Percentiles rank a stretch among this genome's conserved stretches.
phyloP scores from a whole-genome alignment of 108 stramenopile species.

The Skeletonema potamos region DNA sequence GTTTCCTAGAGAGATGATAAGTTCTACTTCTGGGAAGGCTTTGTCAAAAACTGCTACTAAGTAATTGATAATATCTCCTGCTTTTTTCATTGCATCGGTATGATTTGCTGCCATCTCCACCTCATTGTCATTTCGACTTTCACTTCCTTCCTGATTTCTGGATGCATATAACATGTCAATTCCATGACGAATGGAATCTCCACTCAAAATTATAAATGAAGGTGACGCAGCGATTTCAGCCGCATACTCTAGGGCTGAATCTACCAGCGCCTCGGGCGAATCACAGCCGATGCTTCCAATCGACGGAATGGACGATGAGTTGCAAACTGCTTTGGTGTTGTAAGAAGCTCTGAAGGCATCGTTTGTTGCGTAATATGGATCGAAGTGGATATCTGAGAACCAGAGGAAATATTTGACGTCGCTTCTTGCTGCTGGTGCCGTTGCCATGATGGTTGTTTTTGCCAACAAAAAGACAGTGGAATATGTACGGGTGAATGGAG shows the following conservation, averaged over 20 bases:
- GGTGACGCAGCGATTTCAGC: constrained; percentile 4
- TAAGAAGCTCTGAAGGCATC: constrained; percentile 24
- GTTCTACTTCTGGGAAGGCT: constrained; percentile 19
- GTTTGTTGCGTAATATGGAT: constrained; percentile 57
- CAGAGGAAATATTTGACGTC: constrained; percentile 55
- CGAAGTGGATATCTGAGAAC: constrained; percentile 73
- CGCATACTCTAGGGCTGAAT: constrained; percentile 10
- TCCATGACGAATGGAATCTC: constrained; percentile 53
- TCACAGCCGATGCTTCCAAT: constrained; percentile 31
- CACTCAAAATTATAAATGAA: constrained; percentile 53
- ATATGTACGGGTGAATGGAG: no score
- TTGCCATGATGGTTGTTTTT: background rate
- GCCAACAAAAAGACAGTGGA: no score
- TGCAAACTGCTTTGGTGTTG: constrained; percentile 1
- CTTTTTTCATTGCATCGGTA: constrained; percentile 20
- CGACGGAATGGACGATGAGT: constrained; percentile 7
- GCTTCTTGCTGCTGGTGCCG: background rate
- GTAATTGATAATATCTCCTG: constrained; percentile 32
- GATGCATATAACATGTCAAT: constrained; percentile 14
- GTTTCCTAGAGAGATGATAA: constrained; percentile 65
- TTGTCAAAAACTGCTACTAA: background rate
- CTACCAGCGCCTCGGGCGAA: constrained; percentile 25
- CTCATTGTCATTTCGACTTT: background rate
- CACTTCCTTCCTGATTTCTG: background rate
- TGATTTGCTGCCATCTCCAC: background rate